phyloP scores from a whole-genome alignment of 2,329 filamentous ascomycete genomes.

The Neopestalotiopsis sp. region DNA sequence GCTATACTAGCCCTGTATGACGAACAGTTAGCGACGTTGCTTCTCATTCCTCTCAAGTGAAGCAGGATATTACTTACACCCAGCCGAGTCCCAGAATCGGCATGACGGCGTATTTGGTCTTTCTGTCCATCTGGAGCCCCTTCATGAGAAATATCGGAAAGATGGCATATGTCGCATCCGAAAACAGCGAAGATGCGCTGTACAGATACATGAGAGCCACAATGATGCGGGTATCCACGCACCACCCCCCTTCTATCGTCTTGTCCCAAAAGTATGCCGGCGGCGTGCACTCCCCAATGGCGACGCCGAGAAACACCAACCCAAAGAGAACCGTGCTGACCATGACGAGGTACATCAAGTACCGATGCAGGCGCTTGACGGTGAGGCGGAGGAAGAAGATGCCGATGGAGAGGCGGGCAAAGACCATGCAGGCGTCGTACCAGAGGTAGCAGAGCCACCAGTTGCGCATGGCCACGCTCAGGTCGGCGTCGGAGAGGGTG shows the following conservation, averaged over 20 bases:
- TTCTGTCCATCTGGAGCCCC: slow-evolving; percentile 50
- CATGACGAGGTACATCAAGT: slow-evolving; percentile 24
- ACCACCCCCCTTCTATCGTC: slow-evolving; percentile 24
- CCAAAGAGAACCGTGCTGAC: slow-evolving; percentile 23
- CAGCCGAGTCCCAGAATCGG: slow-evolving; percentile 55
- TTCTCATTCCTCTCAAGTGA: background rate
- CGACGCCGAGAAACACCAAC: slow-evolving; percentile 25
- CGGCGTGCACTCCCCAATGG: slow-evolving; percentile 25
- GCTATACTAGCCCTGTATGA: slow-evolving; percentile 42
- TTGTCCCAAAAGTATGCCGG: slow-evolving; percentile 27
- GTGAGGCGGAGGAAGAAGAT: slow-evolving; percentile 28
- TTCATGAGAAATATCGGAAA: slow-evolving; percentile 53
- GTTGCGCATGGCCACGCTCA: background rate
- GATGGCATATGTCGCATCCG: slow-evolving; percentile 57
- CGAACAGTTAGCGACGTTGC: background rate
- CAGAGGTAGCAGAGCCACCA: slow-evolving; percentile 24
- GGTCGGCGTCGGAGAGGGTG: background rate
- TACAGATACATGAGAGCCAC: slow-evolving; percentile 50
- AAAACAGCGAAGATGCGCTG: slow-evolving; percentile 48
- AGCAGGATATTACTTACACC: slow-evolving; percentile 23
- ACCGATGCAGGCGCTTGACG: slow-evolving; percentile 19
- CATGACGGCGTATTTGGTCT: slow-evolving; percentile 50
- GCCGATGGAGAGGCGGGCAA: slow-evolving; percentile 25
- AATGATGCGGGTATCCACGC: slow-evolving; percentile 39
- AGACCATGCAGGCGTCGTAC: slow-evolving; percentile 25